Percentiles rank a stretch among this genome's conserved stretches.
Evolutionary conservation across 2,329 filamentous ascomycete species (phyloP).

Genomic region (Claviceps citrina): DNA sequence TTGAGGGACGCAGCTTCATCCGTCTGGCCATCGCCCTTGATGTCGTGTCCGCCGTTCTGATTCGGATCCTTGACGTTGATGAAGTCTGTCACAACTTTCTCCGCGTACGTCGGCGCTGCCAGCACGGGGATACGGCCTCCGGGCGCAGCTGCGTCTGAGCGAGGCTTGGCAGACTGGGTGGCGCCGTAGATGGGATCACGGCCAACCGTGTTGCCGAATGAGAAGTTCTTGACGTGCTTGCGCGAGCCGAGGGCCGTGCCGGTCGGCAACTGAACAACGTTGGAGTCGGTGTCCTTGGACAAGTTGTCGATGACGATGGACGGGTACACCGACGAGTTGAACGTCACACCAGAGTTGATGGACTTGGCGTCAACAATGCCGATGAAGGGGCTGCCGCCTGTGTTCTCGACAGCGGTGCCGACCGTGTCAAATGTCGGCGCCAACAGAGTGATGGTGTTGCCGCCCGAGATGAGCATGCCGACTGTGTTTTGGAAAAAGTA

Average conservation of each 20-base stretch:
- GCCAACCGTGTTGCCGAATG: conserved; percentile 27
- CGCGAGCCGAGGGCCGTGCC: conserved; percentile 16
- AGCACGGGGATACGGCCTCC: conserved; percentile 21
- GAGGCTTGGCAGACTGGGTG: conserved; percentile 15
- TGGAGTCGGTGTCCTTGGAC: conserved; percentile 22
- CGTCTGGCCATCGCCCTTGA: conserved; percentile 22
- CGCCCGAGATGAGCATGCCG: conserved; percentile 16
- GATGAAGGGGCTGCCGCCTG: conserved; percentile 24
- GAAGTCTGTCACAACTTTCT: conserved; percentile 15
- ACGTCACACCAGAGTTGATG: conserved; percentile 25
- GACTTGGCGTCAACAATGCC: conserved; percentile 25
- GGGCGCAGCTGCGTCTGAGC: conserved; percentile 22
- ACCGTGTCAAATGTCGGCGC: conserved; percentile 25
- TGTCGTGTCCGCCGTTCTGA: conserved; percentile 14
- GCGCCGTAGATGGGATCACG: conserved; percentile 24
- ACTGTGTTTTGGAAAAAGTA: conserved; percentile 28
- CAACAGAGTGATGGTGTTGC: conserved; percentile 25
- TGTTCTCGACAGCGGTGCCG: conserved; percentile 22
- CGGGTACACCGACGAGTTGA: conserved; percentile 22
- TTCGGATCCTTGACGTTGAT: conserved; percentile 24
- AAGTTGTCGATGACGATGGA: conserved; percentile 30
- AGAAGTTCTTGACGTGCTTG: conserved; percentile 24
- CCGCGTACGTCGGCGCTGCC: conserved; percentile 25
- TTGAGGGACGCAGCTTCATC: conserved; percentile 26
- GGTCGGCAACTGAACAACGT: conserved; percentile 19